Percentiles rank a stretch among this genome's conserved stretches.
These are phyloP conservation scores for Aspergillus brunneoviolaceus DNA, from an alignment of 2,329 filamentous ascomycete species.

Conservation along the genomic window DNA sequence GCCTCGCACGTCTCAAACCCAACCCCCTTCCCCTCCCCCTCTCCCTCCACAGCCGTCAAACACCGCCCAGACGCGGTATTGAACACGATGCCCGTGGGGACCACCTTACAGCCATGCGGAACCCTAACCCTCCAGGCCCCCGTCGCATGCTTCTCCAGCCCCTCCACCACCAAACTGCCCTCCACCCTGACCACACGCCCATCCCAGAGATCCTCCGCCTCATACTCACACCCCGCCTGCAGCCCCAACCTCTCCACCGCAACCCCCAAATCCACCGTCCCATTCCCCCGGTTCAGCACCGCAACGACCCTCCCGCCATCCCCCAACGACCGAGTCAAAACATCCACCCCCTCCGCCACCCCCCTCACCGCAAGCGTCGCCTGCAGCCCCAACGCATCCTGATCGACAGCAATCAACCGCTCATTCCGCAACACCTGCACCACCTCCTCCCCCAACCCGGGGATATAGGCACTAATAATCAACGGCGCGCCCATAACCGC, in stretches of 20 bases:
- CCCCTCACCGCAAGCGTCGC: slow-evolving; percentile 51
- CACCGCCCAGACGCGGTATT: slow-evolving; percentile 50
- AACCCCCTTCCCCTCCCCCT: slow-evolving; percentile 23
- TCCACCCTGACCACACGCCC: slow-evolving; percentile 30
- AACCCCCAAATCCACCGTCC: slow-evolving; percentile 30
- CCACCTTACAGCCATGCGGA: slow-evolving; percentile 26
- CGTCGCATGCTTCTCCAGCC: slow-evolving; percentile 42
- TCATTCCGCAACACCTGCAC: slow-evolving; percentile 42
- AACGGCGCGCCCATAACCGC: slow-evolving; percentile 51
- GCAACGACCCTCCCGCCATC: slow-evolving; percentile 51
- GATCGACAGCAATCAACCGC: slow-evolving; percentile 45
- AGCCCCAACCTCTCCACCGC: slow-evolving; percentile 41
- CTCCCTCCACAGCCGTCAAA: slow-evolving; percentile 36
- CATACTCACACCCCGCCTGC: slow-evolving; percentile 26
- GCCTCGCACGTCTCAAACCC: slow-evolving; percentile 37
- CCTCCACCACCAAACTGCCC: slow-evolving; percentile 25
- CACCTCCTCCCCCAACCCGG: slow-evolving; percentile 35
- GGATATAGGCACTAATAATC: slow-evolving; percentile 50
- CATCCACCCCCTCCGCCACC: slow-evolving; percentile 43
- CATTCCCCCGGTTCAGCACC: slow-evolving; percentile 46
- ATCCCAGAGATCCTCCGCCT: slow-evolving; percentile 48
- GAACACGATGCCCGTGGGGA: slow-evolving; percentile 52
- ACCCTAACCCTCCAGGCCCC: slow-evolving; percentile 45
- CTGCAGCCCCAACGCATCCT: slow-evolving; percentile 46
- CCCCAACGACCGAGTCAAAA: slow-evolving; percentile 48